phyloP scores from a whole-genome alignment of 2,329 filamentous ascomycete species.

The Sclerotinia subarctica region DNA sequence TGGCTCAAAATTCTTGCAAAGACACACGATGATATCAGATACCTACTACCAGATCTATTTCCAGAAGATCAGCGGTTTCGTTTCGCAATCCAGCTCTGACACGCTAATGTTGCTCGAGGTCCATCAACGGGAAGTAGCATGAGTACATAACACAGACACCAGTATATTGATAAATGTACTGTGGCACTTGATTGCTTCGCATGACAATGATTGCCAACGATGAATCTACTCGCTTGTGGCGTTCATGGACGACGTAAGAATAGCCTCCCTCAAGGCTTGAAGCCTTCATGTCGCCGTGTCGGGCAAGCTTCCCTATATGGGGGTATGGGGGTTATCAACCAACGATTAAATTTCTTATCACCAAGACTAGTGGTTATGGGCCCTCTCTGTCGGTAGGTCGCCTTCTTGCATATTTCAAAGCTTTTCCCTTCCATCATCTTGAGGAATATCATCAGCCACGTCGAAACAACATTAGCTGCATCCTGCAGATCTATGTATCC shows the following conservation, averaged over 20 bases:
- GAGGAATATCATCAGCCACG: conserved; percentile 19
- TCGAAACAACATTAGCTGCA: conserved; percentile 16
- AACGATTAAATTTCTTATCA: conserved; percentile 6
- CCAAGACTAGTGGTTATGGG: not conserved
- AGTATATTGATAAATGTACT: conserved; percentile 19
- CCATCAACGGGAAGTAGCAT: conserved; percentile 32
- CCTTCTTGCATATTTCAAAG: conserved; percentile 27
- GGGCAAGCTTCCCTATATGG: not conserved
- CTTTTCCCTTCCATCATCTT: conserved; percentile 5
- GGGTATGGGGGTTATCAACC: not conserved
- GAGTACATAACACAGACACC: conserved; percentile 22
- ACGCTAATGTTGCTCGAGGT: conserved; percentile 31
- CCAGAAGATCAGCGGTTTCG: conserved; percentile 28
- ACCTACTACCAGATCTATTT: conserved; percentile 23
- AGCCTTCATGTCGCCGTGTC: not conserved
- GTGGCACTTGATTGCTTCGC: conserved; percentile 13
- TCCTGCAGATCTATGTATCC: conserved; percentile 22
- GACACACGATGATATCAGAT: conserved; percentile 17
- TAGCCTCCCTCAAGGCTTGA: conserved; percentile 13
- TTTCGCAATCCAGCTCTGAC: conserved; percentile 19
- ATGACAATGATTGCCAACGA: conserved; percentile 18
- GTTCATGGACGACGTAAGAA: conserved; percentile 5
- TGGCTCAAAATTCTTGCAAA: conserved; percentile 14
- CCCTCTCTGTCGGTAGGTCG: conserved; percentile 16
- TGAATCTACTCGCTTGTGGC: conserved; percentile 18